Conservation (phyloP, 805 yeast genomes). For the Myxozyma melibiosi region DNA sequence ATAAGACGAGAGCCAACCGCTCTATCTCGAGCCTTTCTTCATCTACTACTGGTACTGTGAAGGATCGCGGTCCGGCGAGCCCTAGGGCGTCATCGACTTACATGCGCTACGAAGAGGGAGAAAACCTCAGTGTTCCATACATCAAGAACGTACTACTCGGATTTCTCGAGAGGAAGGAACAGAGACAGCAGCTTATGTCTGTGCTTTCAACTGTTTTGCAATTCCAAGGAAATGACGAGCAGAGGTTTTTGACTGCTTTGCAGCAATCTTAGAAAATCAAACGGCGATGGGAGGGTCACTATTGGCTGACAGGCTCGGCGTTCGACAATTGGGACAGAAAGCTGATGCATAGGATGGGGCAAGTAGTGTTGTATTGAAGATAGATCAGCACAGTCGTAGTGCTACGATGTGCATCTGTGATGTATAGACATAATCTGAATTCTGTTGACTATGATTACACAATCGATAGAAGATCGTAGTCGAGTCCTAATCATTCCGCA, state of each 20-base stretch:
- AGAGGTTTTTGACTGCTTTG: conserved; percentile 61
- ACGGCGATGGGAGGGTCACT: no score
- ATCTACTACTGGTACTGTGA: neutral
- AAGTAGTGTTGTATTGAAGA: neutral
- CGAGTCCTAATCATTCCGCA: no score
- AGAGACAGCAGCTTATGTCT: conserved; percentile 79
- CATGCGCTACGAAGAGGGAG: conserved; percentile 26
- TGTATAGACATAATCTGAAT: no score
- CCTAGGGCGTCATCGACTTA: conserved; percentile 17
- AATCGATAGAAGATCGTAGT: no score
- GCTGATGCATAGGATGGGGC: neutral
- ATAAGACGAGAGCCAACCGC: conserved; percentile 7
- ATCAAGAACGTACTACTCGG: conserved; percentile 89
- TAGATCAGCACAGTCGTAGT: no score
- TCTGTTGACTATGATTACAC: no score
- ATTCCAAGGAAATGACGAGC: conserved; percentile 70
- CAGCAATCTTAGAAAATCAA: conserved; percentile 21
- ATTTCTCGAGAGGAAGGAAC: conserved; percentile 90
- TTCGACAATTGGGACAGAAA: neutral
- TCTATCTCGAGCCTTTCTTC: conserved; percentile 18
- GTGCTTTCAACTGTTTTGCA: conserved; percentile 77
- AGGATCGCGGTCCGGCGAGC: conserved; percentile 7
- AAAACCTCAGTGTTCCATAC: conserved; percentile 53
- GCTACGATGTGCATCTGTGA: no score
- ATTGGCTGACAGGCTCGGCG: no score